Conservation (phyloP, 2,329 filamentous ascomycete species). For the Fusarium transvaalense region DNA sequence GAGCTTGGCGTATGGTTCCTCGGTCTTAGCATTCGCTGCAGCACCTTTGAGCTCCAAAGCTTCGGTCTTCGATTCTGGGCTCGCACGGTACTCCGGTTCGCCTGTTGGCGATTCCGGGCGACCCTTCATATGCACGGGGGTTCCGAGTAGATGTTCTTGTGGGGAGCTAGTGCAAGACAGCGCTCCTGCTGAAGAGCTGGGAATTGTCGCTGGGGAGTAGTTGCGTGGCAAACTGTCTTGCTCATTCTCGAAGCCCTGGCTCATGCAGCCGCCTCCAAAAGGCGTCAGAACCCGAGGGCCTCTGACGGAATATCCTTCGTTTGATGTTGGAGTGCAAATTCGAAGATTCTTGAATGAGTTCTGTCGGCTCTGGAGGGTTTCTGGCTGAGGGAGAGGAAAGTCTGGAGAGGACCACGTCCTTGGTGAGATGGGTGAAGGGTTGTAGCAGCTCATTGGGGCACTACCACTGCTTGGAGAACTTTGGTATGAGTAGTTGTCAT, state of each 20-base stretch:
- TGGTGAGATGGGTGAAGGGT: slow-evolving; percentile 51
- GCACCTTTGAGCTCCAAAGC: slow-evolving; percentile 16
- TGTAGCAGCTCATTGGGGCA: slow-evolving; percentile 45
- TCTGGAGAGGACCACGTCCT: slow-evolving; percentile 52
- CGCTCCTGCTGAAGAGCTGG: slow-evolving; percentile 28
- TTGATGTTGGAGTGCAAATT: slow-evolving; percentile 47
- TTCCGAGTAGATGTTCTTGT: slow-evolving; percentile 31
- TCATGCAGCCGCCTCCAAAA: slow-evolving; percentile 30
- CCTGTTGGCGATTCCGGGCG: slow-evolving; percentile 15
- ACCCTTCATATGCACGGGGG: slow-evolving; percentile 31
- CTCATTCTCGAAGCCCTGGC: slow-evolving; percentile 37
- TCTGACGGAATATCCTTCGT: slow-evolving; percentile 33
- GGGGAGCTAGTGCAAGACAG: slow-evolving; percentile 42
- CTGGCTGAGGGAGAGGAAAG: slow-evolving; percentile 36
- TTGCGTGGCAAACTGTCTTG: slow-evolving; percentile 30
- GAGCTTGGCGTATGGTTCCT: slow-evolving; percentile 83
- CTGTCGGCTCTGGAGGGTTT: slow-evolving; percentile 39
- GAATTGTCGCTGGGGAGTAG: slow-evolving; percentile 25
- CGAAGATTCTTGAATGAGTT: slow-evolving; percentile 41
- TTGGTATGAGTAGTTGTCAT: slow-evolving; percentile 54
- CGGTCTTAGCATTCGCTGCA: slow-evolving; percentile 49
- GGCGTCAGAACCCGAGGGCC: slow-evolving; percentile 39
- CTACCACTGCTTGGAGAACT: slow-evolving; percentile 50
- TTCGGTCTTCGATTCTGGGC: slow-evolving; percentile 26
- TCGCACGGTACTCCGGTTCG: slow-evolving; percentile 16